Evolutionary conservation across 495 filamentous ascomycete species (phyloP).

Genomic region (Podospora bellae-mahoneyi): DNA sequence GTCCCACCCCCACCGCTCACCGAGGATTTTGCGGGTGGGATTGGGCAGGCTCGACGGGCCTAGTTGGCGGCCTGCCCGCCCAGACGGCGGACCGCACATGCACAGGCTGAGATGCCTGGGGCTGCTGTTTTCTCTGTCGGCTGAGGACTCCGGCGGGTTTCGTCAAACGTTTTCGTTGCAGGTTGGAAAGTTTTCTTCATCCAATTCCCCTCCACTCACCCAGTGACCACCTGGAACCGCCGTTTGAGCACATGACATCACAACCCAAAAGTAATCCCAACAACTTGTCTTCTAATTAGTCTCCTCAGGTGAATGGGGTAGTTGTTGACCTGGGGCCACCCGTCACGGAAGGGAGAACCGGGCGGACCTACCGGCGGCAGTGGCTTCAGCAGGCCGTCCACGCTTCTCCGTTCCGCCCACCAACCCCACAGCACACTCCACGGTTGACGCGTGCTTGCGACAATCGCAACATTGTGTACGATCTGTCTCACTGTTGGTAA

Average conservation of each 20-base stretch:
- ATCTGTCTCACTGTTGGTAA: background rate
- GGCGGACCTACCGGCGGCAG: background rate
- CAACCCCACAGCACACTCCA: constrained; percentile 1
- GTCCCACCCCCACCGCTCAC: background rate
- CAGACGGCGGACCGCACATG: background rate
- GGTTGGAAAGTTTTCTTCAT: background rate
- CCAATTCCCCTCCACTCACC: background rate
- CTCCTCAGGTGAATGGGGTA: background rate
- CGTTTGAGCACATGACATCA: constrained; percentile 8
- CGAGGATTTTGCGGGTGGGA: background rate
- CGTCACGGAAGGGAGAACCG: background rate
- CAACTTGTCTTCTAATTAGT: background rate
- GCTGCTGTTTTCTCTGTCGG: background rate
- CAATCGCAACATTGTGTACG: background rate
- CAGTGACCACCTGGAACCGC: background rate
- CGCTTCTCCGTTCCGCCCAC: background rate
- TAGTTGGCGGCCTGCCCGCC: background rate
- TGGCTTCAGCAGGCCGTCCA: background rate
- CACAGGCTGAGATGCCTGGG: background rate
- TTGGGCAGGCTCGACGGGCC: background rate
- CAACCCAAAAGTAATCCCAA: background rate
- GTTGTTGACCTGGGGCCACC: background rate
- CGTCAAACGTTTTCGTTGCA: background rate
- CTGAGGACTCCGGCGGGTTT: background rate
- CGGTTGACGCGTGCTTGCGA: background rate